Evolutionary conservation across 1,284 basidiomycete genomes (phyloP), one percentile per base, ranked within the genome.

Genomic region (Vanrija pseudolonga): DNA sequence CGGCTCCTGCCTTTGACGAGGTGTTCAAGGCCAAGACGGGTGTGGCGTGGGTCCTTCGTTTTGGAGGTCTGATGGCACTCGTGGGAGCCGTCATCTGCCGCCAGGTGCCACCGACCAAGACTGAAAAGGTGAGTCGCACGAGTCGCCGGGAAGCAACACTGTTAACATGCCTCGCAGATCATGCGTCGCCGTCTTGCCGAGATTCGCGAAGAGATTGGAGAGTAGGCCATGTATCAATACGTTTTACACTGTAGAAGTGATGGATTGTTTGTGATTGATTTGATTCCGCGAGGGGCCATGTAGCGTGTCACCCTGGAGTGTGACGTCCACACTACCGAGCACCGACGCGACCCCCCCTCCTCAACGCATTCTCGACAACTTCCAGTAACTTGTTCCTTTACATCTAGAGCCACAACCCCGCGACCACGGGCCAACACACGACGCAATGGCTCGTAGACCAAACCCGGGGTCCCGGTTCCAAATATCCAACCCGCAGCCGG

Each of bases 21-120:
- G 80, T 83, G 51, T 78, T 80, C 51, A 82, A 87, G 70, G 88
- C 85, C 40, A 91, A 90, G 79, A 86, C 85, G 54, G 91, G 91
- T 43, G 89, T 94, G 19, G 89, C 87, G 1, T 97, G 93, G 92
- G 90, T 96, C 5, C 77, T 98, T 48, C 84, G 92, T 14, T 96
- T 96, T 67, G 93, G 93, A 45, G 93, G 93, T 32, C 66, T 90
- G 8, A 90, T 86, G 71, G 86, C 91, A 0, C 76, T 94, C 57
- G 80, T 84, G 62, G 87, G 89, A 23, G 90, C 90, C 1, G 61
- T 83, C 7, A 80, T 89, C 61, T 87, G 86, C 36, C 85, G 88
- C 47, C 85, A 81, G 77, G 89, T 94, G 0, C 84, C 91, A 18
- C 89, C 86, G 1, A 95, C 91, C 28, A 86, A 84, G 50, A 89